Conservation (phyloP, 169 alveolate species). For the Neospora caninum region DNA sequence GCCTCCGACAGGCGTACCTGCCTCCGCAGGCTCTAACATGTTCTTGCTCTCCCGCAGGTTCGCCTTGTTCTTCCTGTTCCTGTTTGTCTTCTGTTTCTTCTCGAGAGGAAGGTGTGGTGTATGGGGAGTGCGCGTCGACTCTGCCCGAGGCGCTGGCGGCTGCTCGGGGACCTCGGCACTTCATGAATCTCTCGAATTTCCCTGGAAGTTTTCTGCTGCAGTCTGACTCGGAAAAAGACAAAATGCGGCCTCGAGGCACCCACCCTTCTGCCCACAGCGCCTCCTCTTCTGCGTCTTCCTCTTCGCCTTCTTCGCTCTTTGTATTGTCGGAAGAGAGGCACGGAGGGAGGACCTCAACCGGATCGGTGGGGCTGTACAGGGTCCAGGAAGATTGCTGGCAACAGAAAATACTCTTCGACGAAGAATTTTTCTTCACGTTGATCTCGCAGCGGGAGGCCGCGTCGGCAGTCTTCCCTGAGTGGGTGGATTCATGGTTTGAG, state of each 20-base stretch:
- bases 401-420: neutral
- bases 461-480: constrained; percentile 42
- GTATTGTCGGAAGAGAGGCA: neutral
- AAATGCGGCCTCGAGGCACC: neutral
- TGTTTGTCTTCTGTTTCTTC: too few relatives aligned
- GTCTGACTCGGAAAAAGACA: neutral
- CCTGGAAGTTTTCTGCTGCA: neutral
- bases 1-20: neutral
- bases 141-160: constrained; percentile 3
- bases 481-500: constrained; percentile 3
- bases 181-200: neutral
- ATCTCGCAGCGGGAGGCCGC: constrained; percentile 7
- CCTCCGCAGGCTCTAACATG: neutral
- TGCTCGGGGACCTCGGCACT: neutral
- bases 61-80: too few relatives aligned
- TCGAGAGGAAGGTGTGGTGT: neutral
- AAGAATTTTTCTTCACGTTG: neutral
- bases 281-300: neutral
- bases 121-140: neutral
- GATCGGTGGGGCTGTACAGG: neutral
- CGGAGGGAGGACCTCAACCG: neutral
- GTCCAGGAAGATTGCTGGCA: constrained; percentile 2
- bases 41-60: too few relatives aligned
- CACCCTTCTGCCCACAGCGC: neutral
- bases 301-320: neutral